Evolutionary conservation across 2,329 filamentous ascomycete species (phyloP), one percentile per base, ranked within the genome.

Genomic region (Penicillium griseofulvum): DNA sequence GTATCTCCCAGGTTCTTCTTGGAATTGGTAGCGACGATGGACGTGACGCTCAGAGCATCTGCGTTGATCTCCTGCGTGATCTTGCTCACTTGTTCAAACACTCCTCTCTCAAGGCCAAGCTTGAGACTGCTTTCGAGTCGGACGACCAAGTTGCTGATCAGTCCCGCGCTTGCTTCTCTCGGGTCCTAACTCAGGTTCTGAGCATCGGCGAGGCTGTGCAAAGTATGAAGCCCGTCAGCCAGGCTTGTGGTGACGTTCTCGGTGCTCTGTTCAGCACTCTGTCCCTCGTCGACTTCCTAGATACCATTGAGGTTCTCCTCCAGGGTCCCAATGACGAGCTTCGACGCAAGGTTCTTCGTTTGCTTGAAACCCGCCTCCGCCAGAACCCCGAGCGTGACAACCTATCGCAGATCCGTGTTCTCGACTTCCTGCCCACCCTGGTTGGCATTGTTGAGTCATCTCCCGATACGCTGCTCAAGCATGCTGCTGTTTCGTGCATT

Each of bases 201-300:
- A 73, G 79, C 7, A 76, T 96, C 44, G 86, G 87, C 10, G 87
- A 90, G 46, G 66, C 64, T 24, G 70, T 73, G 52, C 67, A 71
- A 45, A 66, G 57, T 39, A 70, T 71, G 56, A 74, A 74, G 56
- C 57, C 68, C 41, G 65, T 73, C 49, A 72, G 68, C 57, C 68
- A 69, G 46, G 75, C 75, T 24, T 79, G 79, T 66, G 87, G 88
- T 37, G 84, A 89, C 54, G 83, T 90, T 1, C 80, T 97, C 45
- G 86, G 89, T 17, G 88, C 88, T 59, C 78, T 96, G n/a, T 81
- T 99, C 48, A 88, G 90, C 59, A 83, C 97, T 7, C 81, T 96
- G 39, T 93, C 92, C 0, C 91, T 93, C 3, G 82, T 86, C 49
- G 91, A 97, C 74, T 94, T 97, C 72, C 86, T 97, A 71, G 90